A percentile compares a stretch with the other conserved stretches of the same genome.
Conservation (phyloP, 2,329 filamentous ascomycete species). For the Paracoccidioides lutzii region DNA sequence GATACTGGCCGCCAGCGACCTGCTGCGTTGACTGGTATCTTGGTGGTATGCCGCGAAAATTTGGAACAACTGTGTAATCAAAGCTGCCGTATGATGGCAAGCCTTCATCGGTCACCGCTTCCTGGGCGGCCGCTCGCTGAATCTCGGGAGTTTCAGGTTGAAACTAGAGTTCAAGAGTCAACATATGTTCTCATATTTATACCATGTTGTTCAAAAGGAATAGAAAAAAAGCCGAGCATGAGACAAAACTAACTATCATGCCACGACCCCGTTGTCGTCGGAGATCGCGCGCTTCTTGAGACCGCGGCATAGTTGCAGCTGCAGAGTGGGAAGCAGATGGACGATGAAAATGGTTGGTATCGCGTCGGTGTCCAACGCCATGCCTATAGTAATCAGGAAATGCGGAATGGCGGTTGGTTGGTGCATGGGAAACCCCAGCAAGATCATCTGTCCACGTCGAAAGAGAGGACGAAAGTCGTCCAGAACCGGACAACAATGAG, state of each 20-base stretch:
- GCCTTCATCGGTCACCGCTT: slow-evolving; percentile 3
- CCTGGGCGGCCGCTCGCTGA: background rate
- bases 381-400: background rate
- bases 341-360: slow-evolving; percentile 12
- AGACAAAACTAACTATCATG: slow-evolving; percentile 9
- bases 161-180: slow-evolving; percentile 6
- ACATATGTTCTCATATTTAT: background rate
- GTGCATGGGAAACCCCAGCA: background rate
- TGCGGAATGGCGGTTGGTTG: background rate
- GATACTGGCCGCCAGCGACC: slow-evolving; percentile 4
- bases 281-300: slow-evolving; percentile 8
- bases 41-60: slow-evolving; percentile 5
- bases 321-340: slow-evolving; percentile 7
- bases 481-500: background rate
- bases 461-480: background rate
- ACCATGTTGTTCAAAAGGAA: too few relatives aligned
- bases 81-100: slow-evolving; percentile 10
- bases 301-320: background rate
- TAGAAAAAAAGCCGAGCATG: background rate
- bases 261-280: slow-evolving; percentile 11
- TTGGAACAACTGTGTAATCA: slow-evolving; percentile 8
- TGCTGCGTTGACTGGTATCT: slow-evolving; percentile 7
- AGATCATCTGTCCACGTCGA: background rate
- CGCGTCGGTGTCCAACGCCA: background rate
- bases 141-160: slow-evolving; percentile 6